Evolutionary conservation across 2,329 filamentous ascomycete species (phyloP).

Genomic region (Aotearoamyces nothofagi): DNA sequence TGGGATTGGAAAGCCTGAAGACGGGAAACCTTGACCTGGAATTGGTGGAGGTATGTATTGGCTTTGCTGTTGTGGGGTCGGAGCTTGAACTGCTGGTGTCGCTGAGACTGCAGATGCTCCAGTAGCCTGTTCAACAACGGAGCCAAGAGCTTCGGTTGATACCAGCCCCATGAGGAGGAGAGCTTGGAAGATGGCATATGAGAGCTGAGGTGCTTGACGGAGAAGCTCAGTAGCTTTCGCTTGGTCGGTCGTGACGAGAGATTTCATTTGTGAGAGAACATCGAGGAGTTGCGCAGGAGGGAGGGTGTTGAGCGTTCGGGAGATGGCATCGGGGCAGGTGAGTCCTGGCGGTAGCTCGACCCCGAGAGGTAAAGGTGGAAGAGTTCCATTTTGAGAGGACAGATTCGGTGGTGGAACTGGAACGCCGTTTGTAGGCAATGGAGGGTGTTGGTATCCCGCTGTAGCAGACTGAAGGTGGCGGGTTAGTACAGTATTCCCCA

Average conservation of each 20-base stretch:
- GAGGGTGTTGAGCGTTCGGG: slow-evolving; percentile 73
- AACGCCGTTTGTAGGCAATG: slow-evolving; percentile 20
- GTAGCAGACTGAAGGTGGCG: slow-evolving; percentile 14
- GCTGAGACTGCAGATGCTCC: slow-evolving; percentile 24
- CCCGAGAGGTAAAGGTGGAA: slow-evolving; percentile 74
- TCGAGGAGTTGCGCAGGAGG: slow-evolving; percentile 83
- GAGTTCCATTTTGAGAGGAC: slow-evolving; percentile 28
- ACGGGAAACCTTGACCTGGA: slow-evolving; percentile 18
- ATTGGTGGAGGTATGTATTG: slow-evolving; percentile 10
- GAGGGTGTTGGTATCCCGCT: slow-evolving; percentile 19
- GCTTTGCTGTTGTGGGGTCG: slow-evolving; percentile 12
- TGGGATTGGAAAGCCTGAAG: slow-evolving; percentile 20
- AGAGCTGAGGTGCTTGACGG: slow-evolving; percentile 76
- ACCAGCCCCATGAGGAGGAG: slow-evolving; percentile 86
- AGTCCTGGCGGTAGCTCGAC: slow-evolving; percentile 72
- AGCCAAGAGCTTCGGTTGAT: slow-evolving; percentile 66
- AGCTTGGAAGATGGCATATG: slow-evolving; percentile 90
- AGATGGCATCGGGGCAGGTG: slow-evolving; percentile 80
- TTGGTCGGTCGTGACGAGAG: slow-evolving; percentile 68
- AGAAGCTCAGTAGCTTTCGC: slow-evolving; percentile 74
- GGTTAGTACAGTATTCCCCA: no score
- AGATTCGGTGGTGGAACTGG: slow-evolving; percentile 17
- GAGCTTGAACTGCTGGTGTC: slow-evolving; percentile 20
- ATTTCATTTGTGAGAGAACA: slow-evolving; percentile 89
- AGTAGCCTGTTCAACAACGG: slow-evolving; percentile 51